Percentiles rank a stretch among this genome's conserved stretches.
phyloP scores from a whole-genome alignment of 768 basidiomycete species.

The Phylloporus sp. region DNA sequence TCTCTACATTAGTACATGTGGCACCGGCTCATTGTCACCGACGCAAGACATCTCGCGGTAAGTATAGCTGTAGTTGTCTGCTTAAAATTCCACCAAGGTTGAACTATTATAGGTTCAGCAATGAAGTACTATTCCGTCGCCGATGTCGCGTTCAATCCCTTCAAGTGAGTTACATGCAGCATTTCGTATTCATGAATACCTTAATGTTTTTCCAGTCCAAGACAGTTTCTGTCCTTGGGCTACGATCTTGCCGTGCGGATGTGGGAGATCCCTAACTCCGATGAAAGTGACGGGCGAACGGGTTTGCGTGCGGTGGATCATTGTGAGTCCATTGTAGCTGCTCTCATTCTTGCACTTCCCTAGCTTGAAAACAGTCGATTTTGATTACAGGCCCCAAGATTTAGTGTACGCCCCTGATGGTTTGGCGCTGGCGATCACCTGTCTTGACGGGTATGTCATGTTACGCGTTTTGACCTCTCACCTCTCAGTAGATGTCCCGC shows the following conservation, averaged over 20 bases:
- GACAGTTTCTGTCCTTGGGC: conserved; percentile 44
- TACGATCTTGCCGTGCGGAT: conserved; percentile 39
- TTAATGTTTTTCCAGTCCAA: conserved; percentile 28
- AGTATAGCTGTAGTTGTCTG: not conserved
- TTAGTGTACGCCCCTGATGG: conserved; percentile 41
- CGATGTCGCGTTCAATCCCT: conserved; percentile 52
- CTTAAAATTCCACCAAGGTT: not conserved
- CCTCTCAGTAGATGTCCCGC: not conserved
- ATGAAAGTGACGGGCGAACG: conserved; percentile 14
- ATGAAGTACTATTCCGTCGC: conserved; percentile 51
- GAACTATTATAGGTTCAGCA: conserved; percentile 9
- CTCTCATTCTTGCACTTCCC: conserved; percentile 3
- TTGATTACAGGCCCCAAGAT: conserved; percentile 35
- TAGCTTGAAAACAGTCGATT: conserved; percentile 15
- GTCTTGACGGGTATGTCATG: conserved; percentile 25
- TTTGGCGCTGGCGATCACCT: conserved; percentile 36
- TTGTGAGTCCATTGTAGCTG: conserved; percentile 10
- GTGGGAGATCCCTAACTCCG: conserved; percentile 35
- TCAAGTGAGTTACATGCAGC: conserved; percentile 31
- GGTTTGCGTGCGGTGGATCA: conserved; percentile 9
- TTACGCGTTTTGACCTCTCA: not conserved
- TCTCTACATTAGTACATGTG: conserved; percentile 13
- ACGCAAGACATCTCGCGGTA: conserved; percentile 17
- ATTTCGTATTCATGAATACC: not conserved
- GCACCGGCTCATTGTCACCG: conserved; percentile 18